These are phyloP conservation scores for Chenopodium formosanum DNA, from an alignment of 148 eudicot species.

Conservation along the genomic window DNA sequence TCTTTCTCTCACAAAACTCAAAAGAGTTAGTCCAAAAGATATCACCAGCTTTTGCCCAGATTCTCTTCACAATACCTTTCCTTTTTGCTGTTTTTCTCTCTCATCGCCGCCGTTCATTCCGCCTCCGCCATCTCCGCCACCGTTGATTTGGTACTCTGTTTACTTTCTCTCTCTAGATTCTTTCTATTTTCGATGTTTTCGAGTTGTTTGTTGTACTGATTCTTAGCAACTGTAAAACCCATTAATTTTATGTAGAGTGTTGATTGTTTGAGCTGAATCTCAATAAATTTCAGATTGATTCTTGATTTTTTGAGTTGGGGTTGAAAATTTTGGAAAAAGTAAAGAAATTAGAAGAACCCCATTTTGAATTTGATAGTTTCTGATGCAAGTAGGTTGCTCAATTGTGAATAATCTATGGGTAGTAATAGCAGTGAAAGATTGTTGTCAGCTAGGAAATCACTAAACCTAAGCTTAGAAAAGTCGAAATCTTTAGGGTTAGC, in stretches of 20 bases:
- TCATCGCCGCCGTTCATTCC: not conserved
- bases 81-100: constrained; percentile 3
- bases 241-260: constrained; percentile 1
- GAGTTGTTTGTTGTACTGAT: constrained; percentile 7
- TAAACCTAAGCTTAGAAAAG: constrained; percentile 55
- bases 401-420: constrained; percentile 31
- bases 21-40: not conserved
- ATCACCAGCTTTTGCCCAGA: constrained; percentile 21
- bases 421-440: constrained; percentile 36
- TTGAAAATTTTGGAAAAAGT: not conserved
- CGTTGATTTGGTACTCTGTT: constrained; percentile 15
- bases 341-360: constrained; percentile 1
- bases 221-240: not conserved
- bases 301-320: constrained; percentile 9
- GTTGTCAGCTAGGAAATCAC: constrained; percentile 48
- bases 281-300: constrained; percentile 9
- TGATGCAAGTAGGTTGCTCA: constrained; percentile 28
- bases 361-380: constrained; percentile 27
- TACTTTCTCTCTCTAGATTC: not conserved
- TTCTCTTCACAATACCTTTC: not conserved
- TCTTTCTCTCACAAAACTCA: not conserved
- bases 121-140: constrained; percentile 5
- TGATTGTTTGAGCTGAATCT: constrained; percentile 23
- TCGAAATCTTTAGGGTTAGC: constrained; percentile 46
- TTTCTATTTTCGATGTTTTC: constrained; percentile 1